Base-by-base conservation (phyloP, 2,329 filamentous ascomycete species). In the Anthostomella pinea region DNA sequence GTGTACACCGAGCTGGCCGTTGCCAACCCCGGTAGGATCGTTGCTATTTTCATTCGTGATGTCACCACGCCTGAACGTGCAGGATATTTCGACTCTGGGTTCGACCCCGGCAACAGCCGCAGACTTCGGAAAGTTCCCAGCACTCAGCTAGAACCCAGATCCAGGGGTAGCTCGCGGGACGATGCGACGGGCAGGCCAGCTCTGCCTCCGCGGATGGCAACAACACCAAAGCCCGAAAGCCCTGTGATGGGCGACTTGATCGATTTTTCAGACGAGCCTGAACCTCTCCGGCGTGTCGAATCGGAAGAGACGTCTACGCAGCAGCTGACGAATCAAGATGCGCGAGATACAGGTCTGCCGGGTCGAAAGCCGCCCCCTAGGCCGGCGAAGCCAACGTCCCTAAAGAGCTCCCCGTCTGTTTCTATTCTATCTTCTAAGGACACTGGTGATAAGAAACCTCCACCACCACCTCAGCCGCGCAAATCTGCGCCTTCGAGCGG, bases 1-100 rank as follows among this genome's bases (percentile, higher is more conserved):
- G 89, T 97, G 0, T 98, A 98, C 56, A 96, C 90, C 0, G 93
- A 98, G 46, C 76, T 95, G n/a, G 90, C 85, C 0, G 57, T 91
- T 21, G 80, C 86, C 3, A 83, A 97, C 51, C 91, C 90, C 0
- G 85, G 86, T 0, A 79, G 87, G 18, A 81, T 98, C 2, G 68
- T 89, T 19, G 93, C 82, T 0, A 79, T 98, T 6, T 97, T 97
- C 62, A 97, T 98, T 47, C 79, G 94, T 37, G 93, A 98, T 62
- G 87, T 98, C 15, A 98, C 93, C 0, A 95, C 88, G 0, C 77
- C 84, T 0, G 76, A 85, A 23, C 72, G 70, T 30, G 72, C 79
- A 9, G 79, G 78, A 0, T 97, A 93, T 59, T 96, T 96, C 55
- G 87, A 95, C 47, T 73, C 79, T 1, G 60, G 65, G 0, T 67